Evolutionary conservation across 176 grass and related monocot species (phyloP), one percentile per base, ranked within the genome.

Genomic region (Zoysia pacifica): DNA sequence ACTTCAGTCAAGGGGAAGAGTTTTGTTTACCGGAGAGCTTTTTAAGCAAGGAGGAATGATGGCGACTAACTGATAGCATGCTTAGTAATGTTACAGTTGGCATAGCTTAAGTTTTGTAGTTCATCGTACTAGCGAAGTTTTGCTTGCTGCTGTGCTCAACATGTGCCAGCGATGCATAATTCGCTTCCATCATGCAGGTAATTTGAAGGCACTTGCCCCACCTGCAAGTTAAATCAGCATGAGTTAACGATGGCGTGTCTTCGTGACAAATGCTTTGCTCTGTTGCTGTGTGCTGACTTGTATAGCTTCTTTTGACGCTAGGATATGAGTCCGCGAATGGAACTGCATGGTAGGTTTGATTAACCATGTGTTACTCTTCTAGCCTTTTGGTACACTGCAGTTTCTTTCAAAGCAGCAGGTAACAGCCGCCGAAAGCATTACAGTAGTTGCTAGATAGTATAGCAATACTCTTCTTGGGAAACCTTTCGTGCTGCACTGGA

Each of bases 1-100:
- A 40, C 72, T 87, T 99, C 52, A 67, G 52, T 37, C 89, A 90
- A 76, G 80, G 71, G 38, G 95, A 94, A 35, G 97, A 99, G 39
- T 99, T 99, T 18, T 82, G 90, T 19, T 93, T 99, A 53, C 97
- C 93, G 6, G 86, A 91, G 52, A 89, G 44, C 48, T 85, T 93
- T 62, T 48, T 50, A 50, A 84, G 53, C n/a, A 89, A 94, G 88
- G 93, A 99, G 56, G 97, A 99, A 54, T 65, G 85, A 74, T 75
- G 73, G 35, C 40, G 53, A 74, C 41, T 63, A 75, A 38, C 56
- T 7, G 10, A 40, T 41, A 66, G 3, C 47, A 73, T 59, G 14
- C 49, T 59, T 58, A 18, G 0, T 20, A 43, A 50, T 73, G 28
- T 59, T 28, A 20, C 50, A 1, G 83, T 86, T 39, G 14, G 39